phyloP scores from a whole-genome alignment of 177 flowering plant species.

The Tripterygium wilfordii region DNA sequence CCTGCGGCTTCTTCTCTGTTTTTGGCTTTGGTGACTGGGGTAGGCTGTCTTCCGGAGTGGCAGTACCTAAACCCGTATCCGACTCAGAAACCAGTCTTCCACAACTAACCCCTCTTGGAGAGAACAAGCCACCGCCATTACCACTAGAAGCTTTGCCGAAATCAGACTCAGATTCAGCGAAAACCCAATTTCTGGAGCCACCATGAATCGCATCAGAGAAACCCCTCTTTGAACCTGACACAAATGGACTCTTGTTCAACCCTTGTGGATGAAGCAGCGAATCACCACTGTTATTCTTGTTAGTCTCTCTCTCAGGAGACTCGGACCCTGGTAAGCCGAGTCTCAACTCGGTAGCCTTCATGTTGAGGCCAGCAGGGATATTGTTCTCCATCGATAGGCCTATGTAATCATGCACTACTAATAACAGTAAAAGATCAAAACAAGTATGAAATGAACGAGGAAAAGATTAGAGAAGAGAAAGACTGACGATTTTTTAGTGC shows the following conservation, averaged over 20 bases:
- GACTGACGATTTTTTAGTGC: too few relatives aligned
- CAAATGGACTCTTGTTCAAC: slow-evolving; percentile 34
- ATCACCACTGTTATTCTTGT: slow-evolving; percentile 18
- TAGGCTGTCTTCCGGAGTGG: slow-evolving; percentile 28
- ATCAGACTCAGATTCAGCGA: slow-evolving; percentile 42
- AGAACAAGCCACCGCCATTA: slow-evolving; percentile 40
- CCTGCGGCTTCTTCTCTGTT: slow-evolving; percentile 45
- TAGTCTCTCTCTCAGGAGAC: slow-evolving; percentile 46
- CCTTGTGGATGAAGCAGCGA: too few relatives aligned
- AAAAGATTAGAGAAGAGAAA: not conserved
- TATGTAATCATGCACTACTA: slow-evolving; percentile 70
- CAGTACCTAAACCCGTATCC: slow-evolving; percentile 19
- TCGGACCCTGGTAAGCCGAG: slow-evolving; percentile 87
- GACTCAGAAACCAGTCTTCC: slow-evolving; percentile 25
- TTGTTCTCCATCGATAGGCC: slow-evolving; percentile 42
- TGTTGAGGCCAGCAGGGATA: slow-evolving; percentile 27
- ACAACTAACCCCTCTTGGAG: slow-evolving; percentile 37
- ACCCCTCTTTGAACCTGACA: slow-evolving; percentile 63
- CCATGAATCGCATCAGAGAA: slow-evolving; percentile 57
- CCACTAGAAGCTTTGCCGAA: too few relatives aligned
- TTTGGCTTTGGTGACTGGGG: slow-evolving; percentile 25
- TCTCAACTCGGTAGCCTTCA: slow-evolving; percentile 85
- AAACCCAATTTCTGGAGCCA: slow-evolving; percentile 64
- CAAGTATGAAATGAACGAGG: not conserved
- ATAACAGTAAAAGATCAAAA: slow-evolving; percentile 31